phyloP scores from a whole-genome alignment of 108 stramenopile genomes.

The Pseudonitzschia pungens region DNA sequence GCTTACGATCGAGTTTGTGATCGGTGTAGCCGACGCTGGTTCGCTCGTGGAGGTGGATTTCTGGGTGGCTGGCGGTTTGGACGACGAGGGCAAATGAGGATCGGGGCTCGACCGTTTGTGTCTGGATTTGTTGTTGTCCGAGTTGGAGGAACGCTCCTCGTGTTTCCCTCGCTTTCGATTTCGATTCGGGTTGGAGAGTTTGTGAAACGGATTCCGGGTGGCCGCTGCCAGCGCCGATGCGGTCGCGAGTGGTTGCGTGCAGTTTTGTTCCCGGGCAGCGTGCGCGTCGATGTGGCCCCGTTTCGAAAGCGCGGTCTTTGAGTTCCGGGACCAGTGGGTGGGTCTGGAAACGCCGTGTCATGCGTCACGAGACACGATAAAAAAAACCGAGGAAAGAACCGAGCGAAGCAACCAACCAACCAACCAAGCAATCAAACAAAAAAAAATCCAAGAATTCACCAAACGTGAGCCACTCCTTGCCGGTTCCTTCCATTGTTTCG shows the following conservation, averaged over 20 bases:
- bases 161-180: neutral
- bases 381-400: too few relatives aligned
- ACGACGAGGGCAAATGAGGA: too few relatives aligned
- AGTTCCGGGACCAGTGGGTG: slow-evolving; percentile 12
- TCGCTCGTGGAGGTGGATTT: neutral
- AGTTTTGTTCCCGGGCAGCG: neutral
- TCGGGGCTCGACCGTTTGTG: too few relatives aligned
- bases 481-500: neutral
- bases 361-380: too few relatives aligned
- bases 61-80: too few relatives aligned
- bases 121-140: neutral
- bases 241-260: slow-evolving; percentile 2
- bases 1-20: neutral
- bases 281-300: neutral
- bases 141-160: neutral
- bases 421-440: neutral
- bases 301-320: neutral
- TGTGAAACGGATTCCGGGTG: neutral
- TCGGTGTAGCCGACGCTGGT: neutral
- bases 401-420: too few relatives aligned
- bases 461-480: neutral
- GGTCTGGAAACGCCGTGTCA: neutral
- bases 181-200: neutral
- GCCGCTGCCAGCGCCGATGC: slow-evolving; percentile 11
- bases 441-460: neutral